Conservation (phyloP, 441 rosid genomes). For the Gossypium davidsonii region DNA sequence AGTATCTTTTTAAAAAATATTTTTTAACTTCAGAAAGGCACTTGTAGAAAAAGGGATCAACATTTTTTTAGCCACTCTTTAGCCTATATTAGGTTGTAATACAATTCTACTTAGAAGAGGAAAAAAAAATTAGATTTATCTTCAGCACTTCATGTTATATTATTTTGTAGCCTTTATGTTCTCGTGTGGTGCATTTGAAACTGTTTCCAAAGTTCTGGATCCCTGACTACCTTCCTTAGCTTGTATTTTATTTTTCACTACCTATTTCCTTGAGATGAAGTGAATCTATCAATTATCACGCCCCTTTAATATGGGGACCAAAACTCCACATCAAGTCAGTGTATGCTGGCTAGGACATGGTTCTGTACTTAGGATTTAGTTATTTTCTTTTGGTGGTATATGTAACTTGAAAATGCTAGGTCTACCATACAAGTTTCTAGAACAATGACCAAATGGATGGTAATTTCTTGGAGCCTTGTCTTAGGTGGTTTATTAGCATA, state of each 20-base stretch:
- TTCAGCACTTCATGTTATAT: background rate
- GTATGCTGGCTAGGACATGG: background rate
- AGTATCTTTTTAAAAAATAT: background rate
- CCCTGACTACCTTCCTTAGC: background rate
- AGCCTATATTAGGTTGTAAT: too few species aligned
- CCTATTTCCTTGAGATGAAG: background rate
- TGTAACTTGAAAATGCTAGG: background rate
- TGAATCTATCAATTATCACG: background rate
- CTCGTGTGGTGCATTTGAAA: background rate
- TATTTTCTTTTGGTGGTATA: background rate
- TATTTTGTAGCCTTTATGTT: background rate
- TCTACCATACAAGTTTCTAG: background rate
- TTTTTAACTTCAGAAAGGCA: background rate
- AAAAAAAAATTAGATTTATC: too few species aligned
- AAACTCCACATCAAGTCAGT: background rate
- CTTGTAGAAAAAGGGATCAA: too few species aligned
- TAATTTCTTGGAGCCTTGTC: background rate
- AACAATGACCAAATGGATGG: background rate
- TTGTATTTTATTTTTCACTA: background rate
- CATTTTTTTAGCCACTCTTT: too few species aligned
- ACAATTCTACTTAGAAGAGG: too few species aligned
- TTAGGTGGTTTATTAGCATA: background rate
- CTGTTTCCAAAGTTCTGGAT: background rate
- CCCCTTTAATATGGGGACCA: background rate
- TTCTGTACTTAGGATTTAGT: background rate